Percentiles rank a stretch among this genome's conserved stretches.
Conservation (phyloP, 768 basidiomycete genomes). For the Amanita pallidorosea region DNA sequence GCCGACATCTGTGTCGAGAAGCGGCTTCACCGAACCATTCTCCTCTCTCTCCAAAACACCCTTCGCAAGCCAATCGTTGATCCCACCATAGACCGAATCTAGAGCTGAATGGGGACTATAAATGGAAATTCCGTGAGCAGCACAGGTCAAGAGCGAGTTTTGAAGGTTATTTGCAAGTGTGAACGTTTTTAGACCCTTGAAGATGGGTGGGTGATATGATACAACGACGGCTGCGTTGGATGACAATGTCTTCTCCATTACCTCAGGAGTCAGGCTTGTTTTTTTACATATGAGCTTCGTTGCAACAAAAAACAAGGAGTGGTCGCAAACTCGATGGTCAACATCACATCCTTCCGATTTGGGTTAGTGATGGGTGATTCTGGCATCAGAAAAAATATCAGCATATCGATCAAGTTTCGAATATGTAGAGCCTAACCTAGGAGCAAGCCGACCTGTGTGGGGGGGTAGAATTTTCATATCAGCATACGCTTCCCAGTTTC, state of each 20-base stretch:
- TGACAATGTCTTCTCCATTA: conserved; percentile 57
- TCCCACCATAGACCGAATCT: conserved; percentile 74
- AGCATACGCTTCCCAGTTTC: conserved; percentile 7
- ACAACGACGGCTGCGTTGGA: conserved; percentile 58
- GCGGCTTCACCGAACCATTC: conserved; percentile 23
- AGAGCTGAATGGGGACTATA: conserved; percentile 86
- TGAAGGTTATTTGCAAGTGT: conserved; percentile 76
- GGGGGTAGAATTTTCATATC: not conserved
- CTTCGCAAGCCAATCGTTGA: conserved; percentile 83
- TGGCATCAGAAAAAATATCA: conserved; percentile 11
- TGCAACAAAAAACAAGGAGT: conserved; percentile 12
- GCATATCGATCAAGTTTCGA: not conserved
- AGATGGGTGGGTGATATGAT: conserved; percentile 81
- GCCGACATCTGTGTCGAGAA: conserved; percentile 15
- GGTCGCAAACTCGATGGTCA: conserved; percentile 51
- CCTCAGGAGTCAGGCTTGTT: conserved; percentile 60
- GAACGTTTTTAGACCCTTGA: conserved; percentile 62
- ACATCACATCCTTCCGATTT: conserved; percentile 37
- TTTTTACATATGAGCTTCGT: conserved; percentile 18
- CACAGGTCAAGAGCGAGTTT: conserved; percentile 67
- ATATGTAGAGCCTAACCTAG: conserved; percentile 37
- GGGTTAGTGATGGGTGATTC: conserved; percentile 44
- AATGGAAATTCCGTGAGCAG: conserved; percentile 74
- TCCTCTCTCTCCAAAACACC: conserved; percentile 31
- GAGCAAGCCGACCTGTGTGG: conserved; percentile 55